Evolutionary conservation across 768 basidiomycete species (phyloP), one percentile per base, ranked within the genome.

Genomic region (Trametes gibbosa): DNA sequence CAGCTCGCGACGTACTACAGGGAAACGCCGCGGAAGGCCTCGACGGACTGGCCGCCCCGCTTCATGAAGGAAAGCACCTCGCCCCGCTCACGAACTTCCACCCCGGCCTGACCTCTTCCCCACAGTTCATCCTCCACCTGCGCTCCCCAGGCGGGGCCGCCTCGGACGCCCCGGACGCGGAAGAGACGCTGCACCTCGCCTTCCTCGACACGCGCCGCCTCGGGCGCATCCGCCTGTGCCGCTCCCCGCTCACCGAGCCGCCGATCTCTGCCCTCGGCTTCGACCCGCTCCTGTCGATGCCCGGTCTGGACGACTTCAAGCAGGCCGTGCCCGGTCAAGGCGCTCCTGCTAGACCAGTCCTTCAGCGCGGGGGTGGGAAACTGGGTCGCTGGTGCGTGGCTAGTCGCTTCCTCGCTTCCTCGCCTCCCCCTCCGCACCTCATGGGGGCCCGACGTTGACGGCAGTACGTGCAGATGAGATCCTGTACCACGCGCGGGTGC

Each of bases 301-400:
- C 86, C 7, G 58, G 76, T 27, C 63, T 86, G 1, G 75, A 75
- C 7, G 76, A 80, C 34, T 90, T 89, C 69, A 69, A 72, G 46
- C 53, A 67, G 0, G 62, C 75, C 17, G 4, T 86, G 85, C 56
- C 84, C 89, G 3, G 79, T 89, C 56, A 92, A 91, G 66, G 84
- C 86, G 1, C 76, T 92, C n/a, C 76, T 92, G 14, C 77, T 91
- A 41, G 85, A 92, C 69, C 89, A 92, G 69, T 82, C 85, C 0
- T 91, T 92, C 74, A 87, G 82, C 61, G 89, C 89, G 12, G 90
- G 90, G 1, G 82, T 92, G 10, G 87, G 90, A 3, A 92, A 92
- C 68, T 92, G 89, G 86, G 82, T 92, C 19, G 89, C 90, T 65
- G 88, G 87, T 84, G 63, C 42, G 66, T 71, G 13, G n/a, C 16